A percentile compares a stretch with the other conserved stretches of the same genome.
phyloP scores from a whole-genome alignment of 78 protist species.

The slime mould (Dictyostelium discoideum) region DNA sequence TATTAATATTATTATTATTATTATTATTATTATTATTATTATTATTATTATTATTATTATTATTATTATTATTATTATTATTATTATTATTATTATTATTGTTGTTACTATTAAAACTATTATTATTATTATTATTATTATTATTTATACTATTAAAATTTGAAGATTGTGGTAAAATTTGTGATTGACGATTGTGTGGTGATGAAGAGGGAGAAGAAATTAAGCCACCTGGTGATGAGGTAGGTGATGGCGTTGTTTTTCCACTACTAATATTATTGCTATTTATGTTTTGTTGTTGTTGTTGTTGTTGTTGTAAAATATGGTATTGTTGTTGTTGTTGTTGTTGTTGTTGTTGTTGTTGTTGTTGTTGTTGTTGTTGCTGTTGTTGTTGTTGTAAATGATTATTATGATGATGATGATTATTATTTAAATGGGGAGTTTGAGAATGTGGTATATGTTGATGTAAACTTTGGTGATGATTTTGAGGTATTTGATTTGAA shows the following conservation, averaged over 20 bases:
- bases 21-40: background rate
- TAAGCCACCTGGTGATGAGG: constrained; percentile 8
- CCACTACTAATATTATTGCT: background rate
- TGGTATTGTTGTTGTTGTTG: background rate
- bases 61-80: constrained; percentile 11
- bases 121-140: background rate
- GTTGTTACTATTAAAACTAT: background rate
- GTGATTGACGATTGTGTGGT: constrained; percentile 3
- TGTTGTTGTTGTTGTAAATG: background rate
- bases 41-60: constrained; percentile 6
- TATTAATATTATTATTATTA: background rate
- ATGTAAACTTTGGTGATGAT: constrained; percentile 3
- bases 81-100: background rate
- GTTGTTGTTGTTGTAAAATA: no score
- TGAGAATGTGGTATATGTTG: constrained; percentile 5
- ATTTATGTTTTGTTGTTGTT: no score
- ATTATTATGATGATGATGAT: background rate
- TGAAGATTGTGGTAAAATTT: background rate
- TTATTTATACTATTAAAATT: background rate
- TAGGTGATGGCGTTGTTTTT: background rate
- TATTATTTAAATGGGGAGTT: background rate
- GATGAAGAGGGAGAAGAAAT: background rate
- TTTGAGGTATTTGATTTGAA: background rate
- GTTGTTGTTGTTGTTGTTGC: no score
- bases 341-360: background rate